Evolutionary conservation across 2,329 filamentous ascomycete genomes (phyloP).

Genomic region (Cladosporium oxysporum): DNA sequence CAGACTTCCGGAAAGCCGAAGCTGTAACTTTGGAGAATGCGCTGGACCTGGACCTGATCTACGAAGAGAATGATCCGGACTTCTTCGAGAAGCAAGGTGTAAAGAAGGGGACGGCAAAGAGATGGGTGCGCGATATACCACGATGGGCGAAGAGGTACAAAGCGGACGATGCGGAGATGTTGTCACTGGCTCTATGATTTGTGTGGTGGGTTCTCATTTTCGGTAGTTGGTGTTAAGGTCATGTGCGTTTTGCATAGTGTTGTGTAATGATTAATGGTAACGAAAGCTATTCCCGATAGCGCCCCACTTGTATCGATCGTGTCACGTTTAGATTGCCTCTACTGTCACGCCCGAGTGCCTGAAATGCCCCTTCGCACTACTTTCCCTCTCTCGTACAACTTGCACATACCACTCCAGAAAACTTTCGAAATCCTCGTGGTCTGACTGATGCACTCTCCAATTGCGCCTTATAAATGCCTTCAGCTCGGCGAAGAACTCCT

Average conservation of each 20-base stretch:
- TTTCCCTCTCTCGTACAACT: slow-evolving; percentile 9
- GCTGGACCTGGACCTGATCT: neutral
- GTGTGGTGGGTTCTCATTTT: neutral
- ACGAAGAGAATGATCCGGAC: slow-evolving; percentile 1
- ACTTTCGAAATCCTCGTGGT: slow-evolving; percentile 12
- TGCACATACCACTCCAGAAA: slow-evolving; percentile 17
- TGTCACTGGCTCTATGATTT: neutral
- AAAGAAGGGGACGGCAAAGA: slow-evolving; percentile 1
- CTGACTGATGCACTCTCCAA: slow-evolving; percentile 16
- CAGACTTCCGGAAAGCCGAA: neutral
- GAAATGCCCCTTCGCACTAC: slow-evolving; percentile 19
- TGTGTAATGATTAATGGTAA: neutral
- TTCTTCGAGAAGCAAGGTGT: slow-evolving; percentile 5
- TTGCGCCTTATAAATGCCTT: slow-evolving; percentile 25
- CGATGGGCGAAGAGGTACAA: neutral
- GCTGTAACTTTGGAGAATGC: neutral
- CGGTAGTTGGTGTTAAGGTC: neutral
- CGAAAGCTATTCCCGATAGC: neutral
- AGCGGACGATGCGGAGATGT: neutral
- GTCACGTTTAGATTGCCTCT: neutral
- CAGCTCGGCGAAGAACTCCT: slow-evolving; percentile 27
- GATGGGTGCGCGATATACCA: neutral
- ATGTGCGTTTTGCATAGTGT: neutral
- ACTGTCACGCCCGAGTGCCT: slow-evolving; percentile 15
- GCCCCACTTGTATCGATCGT: neutral